Conservation (phyloP, 164 flowering plant genomes). For the Santalum album region DNA sequence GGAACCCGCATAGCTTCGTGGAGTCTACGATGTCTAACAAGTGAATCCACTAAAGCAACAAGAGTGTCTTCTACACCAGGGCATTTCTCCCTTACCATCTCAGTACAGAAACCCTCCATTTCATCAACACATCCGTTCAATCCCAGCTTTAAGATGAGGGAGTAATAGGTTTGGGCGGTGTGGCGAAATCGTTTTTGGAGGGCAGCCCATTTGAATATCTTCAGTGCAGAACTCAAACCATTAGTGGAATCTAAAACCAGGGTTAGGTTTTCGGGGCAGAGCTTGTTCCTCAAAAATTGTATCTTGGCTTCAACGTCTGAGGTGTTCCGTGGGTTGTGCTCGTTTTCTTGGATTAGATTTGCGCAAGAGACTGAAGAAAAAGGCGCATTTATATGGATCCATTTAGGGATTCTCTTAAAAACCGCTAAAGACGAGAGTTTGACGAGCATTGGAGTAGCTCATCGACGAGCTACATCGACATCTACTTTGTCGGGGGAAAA, state of each 20-base stretch:
- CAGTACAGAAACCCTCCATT: conserved; percentile 42
- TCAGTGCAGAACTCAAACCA: conserved; percentile 38
- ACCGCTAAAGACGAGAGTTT: conserved; percentile 31
- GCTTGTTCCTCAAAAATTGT: conserved; percentile 27
- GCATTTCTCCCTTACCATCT: conserved; percentile 39
- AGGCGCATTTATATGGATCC: conserved; percentile 20
- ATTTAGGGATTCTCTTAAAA: conserved; percentile 21
- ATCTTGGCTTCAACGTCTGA: conserved; percentile 25
- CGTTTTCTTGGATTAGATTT: conserved; percentile 18
- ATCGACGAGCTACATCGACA: conserved; percentile 1
- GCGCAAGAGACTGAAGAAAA: conserved; percentile 38
- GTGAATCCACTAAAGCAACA: conserved; percentile 24
- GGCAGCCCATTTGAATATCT: conserved; percentile 62
- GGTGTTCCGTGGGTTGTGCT: conserved; percentile 12
- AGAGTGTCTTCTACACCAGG: conserved; percentile 27
- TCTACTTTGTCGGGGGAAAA: no score
- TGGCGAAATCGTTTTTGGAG: conserved; percentile 36
- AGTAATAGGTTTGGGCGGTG: conserved; percentile 34
- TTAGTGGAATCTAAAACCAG: conserved; percentile 32
- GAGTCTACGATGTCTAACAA: conserved; percentile 29
- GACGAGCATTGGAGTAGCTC: conserved; percentile 25
- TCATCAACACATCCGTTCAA: conserved; percentile 37
- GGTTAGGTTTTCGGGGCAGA: conserved; percentile 36
- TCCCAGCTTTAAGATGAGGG: conserved; percentile 51
- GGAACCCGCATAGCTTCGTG: conserved; percentile 45